Evolutionary conservation across 2,329 filamentous ascomycete species (phyloP), one percentile per base, ranked within the genome.

Genomic region (Chaetomium sp.): DNA sequence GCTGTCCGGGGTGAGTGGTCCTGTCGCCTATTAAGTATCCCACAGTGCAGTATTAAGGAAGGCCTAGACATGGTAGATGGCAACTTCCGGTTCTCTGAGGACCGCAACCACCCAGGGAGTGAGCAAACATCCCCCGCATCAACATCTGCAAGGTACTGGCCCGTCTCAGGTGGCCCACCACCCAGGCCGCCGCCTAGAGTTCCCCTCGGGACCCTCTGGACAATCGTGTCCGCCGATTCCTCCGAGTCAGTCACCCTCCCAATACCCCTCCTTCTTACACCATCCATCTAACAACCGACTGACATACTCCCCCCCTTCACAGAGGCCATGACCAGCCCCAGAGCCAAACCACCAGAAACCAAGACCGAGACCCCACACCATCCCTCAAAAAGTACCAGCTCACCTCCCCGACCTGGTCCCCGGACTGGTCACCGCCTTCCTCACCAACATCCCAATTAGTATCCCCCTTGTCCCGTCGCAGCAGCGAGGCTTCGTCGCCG

Each of bases 151-250:
- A 21, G 10, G 16, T 33, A 21, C 47, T 57, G 29, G 61, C 21
- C 6, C 9, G n/a, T 45, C 21, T 4, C 6, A 60, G 63, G 21
- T 21, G 16, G 35, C 7, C n/a, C 31, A 2, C 57, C 10, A 4
- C 4, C 53, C 7, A 53, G 51, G 4, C 42, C 62, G 4, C 38
- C 47, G 19, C 12, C 35, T 7, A 42, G 63, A 38, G 19, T n/a
- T 10, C 58, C 63, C 5, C 27, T 62, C 1, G 16, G 63, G 38
- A 65, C 63, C 9, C 58, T 65, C 25, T 65, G 63, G 63, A 65
- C 63, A 16, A 65, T 65, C 54, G 50, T 50, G 49, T 65, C 63
- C 0, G 63, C 58, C 23, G 63, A 65, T 50, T 65, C 63, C 4
- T 62, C 58, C 25, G 63, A 65, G 63, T 65, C 16, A 54, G 58